These are phyloP conservation scores for Brassica carinata DNA, from an alignment of 345 rosid species.

Conservation along the genomic window DNA sequence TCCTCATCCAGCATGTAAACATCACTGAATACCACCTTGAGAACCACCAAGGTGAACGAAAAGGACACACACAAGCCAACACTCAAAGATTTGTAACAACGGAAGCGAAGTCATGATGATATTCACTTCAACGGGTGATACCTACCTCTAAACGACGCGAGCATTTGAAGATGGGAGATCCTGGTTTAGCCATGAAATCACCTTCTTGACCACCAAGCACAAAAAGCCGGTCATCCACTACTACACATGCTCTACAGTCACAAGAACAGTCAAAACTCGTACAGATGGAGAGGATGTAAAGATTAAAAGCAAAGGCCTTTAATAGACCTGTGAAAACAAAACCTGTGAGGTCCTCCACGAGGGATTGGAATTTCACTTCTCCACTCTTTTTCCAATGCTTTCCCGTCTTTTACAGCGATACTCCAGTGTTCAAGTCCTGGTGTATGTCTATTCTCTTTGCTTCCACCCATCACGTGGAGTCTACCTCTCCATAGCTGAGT, in stretches of 20 bases:
- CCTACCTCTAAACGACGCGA: constrained; percentile 37
- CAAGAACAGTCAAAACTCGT: not conserved
- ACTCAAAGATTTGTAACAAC: not conserved
- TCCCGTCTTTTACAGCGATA: constrained; percentile 87
- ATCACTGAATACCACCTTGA: constrained; percentile 46
- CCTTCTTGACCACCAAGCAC: constrained; percentile 98
- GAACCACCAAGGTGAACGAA: not conserved
- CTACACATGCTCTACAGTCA: constrained; percentile 46
- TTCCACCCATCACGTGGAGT: constrained; percentile 99
- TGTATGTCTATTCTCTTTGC: constrained; percentile 87
- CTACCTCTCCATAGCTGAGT: constrained; percentile 98
- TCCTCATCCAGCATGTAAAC: constrained; percentile 90
- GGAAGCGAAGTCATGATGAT: not conserved
- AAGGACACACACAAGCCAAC: not conserved
- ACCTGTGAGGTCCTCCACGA: constrained; percentile 97
- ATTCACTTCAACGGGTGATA: not conserved
- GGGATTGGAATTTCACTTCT: constrained; percentile 89
- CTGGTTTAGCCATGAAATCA: constrained; percentile 99
- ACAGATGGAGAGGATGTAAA: not conserved
- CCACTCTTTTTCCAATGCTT: constrained; percentile 83
- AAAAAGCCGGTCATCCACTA: constrained; percentile 68
- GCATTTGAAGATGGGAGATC: constrained; percentile 97
- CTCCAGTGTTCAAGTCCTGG: constrained; percentile 50
- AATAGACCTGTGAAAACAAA: not conserved
- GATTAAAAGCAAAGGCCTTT: not conserved